A percentile compares a stretch with the other conserved stretches of the same genome.
These are phyloP conservation scores for Echinosophora koreensis DNA, from an alignment of 306 rosid genomes.

Conservation along the genomic window DNA sequence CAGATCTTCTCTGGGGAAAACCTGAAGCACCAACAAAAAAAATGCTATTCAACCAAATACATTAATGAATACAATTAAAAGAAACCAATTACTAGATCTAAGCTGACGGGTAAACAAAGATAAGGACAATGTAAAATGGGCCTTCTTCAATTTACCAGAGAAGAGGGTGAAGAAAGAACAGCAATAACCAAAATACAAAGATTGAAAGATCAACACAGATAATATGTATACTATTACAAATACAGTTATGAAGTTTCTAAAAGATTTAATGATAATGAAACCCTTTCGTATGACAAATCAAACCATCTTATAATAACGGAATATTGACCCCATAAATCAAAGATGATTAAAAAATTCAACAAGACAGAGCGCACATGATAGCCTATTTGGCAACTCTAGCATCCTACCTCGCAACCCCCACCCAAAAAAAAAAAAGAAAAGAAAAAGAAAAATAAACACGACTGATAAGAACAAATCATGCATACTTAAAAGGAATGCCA, in stretches of 20 bases:
- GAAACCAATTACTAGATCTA: constrained; percentile 25
- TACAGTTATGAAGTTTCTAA: constrained; percentile 15
- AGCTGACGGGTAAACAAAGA: constrained; percentile 35
- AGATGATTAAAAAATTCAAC: not conserved
- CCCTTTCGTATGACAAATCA: not conserved
- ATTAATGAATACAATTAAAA: constrained; percentile 16
- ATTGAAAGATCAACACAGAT: constrained; percentile 29
- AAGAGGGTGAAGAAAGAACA: constrained; percentile 37
- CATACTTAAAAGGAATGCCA: constrained; percentile 29
- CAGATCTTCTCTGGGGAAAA: constrained; percentile 96
- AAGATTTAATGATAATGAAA: constrained; percentile 39
- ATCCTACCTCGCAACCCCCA: not conserved
- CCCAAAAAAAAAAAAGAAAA: not conserved
- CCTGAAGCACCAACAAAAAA: constrained; percentile 65
- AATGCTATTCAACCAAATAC: constrained; percentile 46
- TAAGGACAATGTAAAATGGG: constrained; percentile 26
- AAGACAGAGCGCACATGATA: not conserved
- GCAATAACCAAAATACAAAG: constrained; percentile 31
- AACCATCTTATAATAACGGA: constrained; percentile 34
- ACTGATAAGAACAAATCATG: not conserved
- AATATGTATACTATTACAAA: constrained; percentile 28
- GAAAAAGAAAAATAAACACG: not conserved
- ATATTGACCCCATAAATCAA: constrained; percentile 23
- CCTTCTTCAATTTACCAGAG: constrained; percentile 29
- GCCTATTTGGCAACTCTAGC: constrained; percentile 7